A percentile compares a stretch with the other conserved stretches of the same genome.
phyloP scores from a whole-genome alignment of 805 yeast genomes.

The Ogataea pini region DNA sequence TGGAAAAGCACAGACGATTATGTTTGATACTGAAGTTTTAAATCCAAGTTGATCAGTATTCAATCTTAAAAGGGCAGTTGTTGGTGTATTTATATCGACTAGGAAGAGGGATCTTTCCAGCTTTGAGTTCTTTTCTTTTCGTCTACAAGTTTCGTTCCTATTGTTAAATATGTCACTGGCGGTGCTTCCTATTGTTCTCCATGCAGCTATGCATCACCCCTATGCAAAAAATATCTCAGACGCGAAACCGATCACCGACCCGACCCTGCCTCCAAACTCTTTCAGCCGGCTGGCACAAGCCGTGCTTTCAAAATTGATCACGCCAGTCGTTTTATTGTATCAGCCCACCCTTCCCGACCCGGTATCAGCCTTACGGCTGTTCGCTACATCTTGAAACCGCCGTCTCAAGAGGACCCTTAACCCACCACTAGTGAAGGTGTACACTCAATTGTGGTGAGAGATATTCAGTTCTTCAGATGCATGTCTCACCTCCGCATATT shows the following conservation, averaged over 20 bases:
- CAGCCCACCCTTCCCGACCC: not conserved
- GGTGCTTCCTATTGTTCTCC: not conserved
- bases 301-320: not conserved
- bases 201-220: constrained; percentile 1
- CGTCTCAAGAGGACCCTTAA: not conserved
- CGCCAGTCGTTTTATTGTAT: constrained; percentile 1
- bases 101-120: not conserved
- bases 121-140: not conserved
- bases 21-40: constrained; percentile 1
- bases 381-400: not conserved
- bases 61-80: not conserved
- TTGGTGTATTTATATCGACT: constrained; percentile 1
- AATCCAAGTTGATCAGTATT: not conserved
- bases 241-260: constrained; percentile 9
- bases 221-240: constrained; percentile 5
- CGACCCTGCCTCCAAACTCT: constrained; percentile 4
- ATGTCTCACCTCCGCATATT: not conserved
- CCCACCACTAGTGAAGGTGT: not conserved
- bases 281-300: not conserved
- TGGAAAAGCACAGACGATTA: not conserved
- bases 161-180: not conserved
- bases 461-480: no score
- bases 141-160: not conserved
- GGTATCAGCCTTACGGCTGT: constrained; percentile 8
- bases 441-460: no score